Evolutionary conservation across 306 rosid species (phyloP).

Genomic region (Ammopiptanthus mongolicus): DNA sequence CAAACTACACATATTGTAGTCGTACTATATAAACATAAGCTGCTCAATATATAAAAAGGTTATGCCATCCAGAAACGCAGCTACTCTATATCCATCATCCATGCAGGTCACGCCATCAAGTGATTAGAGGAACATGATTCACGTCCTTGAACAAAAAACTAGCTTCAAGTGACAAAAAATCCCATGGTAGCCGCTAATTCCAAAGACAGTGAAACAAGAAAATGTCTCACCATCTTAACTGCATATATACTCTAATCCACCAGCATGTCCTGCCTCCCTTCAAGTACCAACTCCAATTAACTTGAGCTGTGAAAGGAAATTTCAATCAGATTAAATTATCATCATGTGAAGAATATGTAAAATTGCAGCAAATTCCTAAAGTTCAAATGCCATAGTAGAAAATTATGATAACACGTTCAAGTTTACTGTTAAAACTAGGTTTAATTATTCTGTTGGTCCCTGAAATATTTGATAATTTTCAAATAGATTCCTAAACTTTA

Average conservation of each 20-base stretch:
- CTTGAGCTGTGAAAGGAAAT: constrained; percentile 40
- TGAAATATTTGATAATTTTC: no score
- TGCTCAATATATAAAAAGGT: not conserved
- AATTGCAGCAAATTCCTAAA: not conserved
- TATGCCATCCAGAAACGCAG: constrained; percentile 16
- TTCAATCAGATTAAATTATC: not conserved
- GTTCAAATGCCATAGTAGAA: not conserved
- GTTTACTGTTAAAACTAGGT: not conserved
- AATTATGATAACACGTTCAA: not conserved
- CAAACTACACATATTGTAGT: not conserved
- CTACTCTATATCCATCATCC: constrained; percentile 26
- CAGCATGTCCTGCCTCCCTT: constrained; percentile 7
- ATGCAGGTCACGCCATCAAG: constrained; percentile 16
- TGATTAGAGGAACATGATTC: constrained; percentile 21
- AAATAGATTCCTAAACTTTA: no score
- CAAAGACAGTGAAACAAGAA: not conserved
- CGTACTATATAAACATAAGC: constrained; percentile 26
- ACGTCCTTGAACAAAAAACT: not conserved
- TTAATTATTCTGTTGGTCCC: no score
- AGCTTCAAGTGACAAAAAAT: constrained; percentile 4
- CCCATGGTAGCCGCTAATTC: not conserved
- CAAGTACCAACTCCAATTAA: constrained; percentile 57
- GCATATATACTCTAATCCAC: not conserved
- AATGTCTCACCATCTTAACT: constrained; percentile 9
- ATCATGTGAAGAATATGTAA: not conserved